Evolutionary conservation across 768 basidiomycete species (phyloP).

Genomic region (Tricholoma sp.): DNA sequence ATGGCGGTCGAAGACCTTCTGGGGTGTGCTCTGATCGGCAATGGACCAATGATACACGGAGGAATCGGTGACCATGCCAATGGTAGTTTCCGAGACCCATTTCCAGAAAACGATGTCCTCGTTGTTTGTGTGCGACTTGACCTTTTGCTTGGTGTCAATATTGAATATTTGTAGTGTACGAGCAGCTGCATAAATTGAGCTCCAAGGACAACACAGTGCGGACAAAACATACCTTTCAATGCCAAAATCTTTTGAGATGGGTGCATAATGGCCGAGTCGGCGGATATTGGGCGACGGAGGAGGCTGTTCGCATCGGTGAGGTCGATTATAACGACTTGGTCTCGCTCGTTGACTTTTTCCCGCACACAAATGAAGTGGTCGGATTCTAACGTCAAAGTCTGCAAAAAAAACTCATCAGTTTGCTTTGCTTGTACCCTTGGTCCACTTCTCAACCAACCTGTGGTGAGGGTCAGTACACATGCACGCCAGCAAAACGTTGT

Average conservation of each 20-base stretch:
- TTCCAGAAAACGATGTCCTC: constrained; percentile 99
- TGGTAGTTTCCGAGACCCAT: constrained; percentile 88
- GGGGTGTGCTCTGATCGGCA: constrained; percentile 68
- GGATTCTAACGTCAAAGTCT: constrained; percentile 94
- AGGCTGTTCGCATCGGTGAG: constrained; percentile 97
- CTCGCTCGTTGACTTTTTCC: constrained; percentile 91
- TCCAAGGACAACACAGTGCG: constrained; percentile 7
- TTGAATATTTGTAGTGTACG: constrained; percentile 98
- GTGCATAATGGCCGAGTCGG: constrained; percentile 99
- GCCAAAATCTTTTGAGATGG: constrained; percentile 95
- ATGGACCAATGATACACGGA: constrained; percentile 92
- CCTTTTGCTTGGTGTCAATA: constrained; percentile 95
- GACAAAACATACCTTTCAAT: constrained; percentile 67
- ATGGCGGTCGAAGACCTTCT: constrained; percentile 96
- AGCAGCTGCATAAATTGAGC: constrained; percentile 51
- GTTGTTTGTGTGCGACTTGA: constrained; percentile 90
- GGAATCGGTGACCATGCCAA: constrained; percentile 94
- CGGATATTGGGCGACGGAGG: constrained; percentile 89
- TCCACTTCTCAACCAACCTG: constrained; percentile 24
- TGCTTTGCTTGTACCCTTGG: not conserved
- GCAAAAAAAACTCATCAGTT: constrained; percentile 6
- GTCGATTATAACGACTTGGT: constrained; percentile 99
- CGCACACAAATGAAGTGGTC: constrained; percentile 98
- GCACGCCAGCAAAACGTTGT: constrained; percentile 26
- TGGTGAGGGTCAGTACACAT: constrained; percentile 25